Percentiles rank a stretch among this genome's conserved stretches.
Conservation (phyloP, 495 filamentous ascomycete species). For the Hyaloscypha bicolor region DNA sequence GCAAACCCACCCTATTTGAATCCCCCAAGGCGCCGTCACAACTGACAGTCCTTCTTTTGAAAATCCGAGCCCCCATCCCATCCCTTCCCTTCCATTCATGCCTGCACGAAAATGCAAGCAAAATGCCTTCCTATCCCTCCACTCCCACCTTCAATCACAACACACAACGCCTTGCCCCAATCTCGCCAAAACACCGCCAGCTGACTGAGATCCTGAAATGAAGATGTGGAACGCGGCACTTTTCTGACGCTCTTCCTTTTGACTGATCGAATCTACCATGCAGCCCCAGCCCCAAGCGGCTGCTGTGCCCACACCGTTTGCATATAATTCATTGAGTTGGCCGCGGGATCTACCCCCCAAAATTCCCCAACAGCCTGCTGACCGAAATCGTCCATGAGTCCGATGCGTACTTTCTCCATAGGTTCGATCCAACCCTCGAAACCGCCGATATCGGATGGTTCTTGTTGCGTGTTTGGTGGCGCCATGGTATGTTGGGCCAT, state of each 20-base stretch:
- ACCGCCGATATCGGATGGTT: not conserved
- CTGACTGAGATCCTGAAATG: not conserved
- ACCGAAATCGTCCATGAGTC: slow-evolving; percentile 19
- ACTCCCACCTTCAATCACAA: not conserved
- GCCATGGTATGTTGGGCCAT: slow-evolving; percentile 24
- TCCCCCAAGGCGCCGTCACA: too few relatives aligned
- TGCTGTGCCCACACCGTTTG: not conserved
- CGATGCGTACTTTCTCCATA: slow-evolving; percentile 14
- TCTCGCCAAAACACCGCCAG: not conserved
- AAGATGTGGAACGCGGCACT: not conserved
- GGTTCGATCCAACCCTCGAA: slow-evolving; percentile 10
- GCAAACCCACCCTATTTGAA: not conserved
- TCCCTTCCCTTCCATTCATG: not conserved
- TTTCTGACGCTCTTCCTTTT: not conserved
- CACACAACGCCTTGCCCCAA: not conserved
- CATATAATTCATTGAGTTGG: slow-evolving; percentile 8
- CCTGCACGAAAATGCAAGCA: not conserved
- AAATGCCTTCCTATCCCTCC: not conserved
- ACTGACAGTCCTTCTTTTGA: too few relatives aligned
- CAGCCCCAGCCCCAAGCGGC: not conserved
- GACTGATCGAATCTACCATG: not conserved
- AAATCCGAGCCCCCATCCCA: not conserved
- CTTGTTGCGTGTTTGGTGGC: slow-evolving; percentile 14
- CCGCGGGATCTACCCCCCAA: not conserved
- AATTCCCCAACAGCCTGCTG: slow-evolving; percentile 1